Evolutionary conservation across 1,284 basidiomycete species (phyloP), one percentile per base, ranked within the genome.

Genomic region (Melampsora americana): DNA sequence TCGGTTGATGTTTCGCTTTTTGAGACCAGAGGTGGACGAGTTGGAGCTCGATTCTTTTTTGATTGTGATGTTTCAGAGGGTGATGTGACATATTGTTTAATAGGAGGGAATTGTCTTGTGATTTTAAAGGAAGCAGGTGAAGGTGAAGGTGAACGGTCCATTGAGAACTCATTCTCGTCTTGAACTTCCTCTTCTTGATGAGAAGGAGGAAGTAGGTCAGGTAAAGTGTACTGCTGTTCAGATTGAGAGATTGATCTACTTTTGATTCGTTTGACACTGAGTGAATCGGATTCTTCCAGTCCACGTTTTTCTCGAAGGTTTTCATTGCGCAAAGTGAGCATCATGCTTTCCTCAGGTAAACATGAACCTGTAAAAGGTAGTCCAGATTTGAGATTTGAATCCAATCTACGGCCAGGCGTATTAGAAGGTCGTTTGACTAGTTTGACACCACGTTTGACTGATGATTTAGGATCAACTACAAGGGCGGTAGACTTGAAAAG

Each of bases 361-460:
- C 12, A 11, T 32, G 14, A 23, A n/a, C 26, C 11, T 18, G n/a
- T 39, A 26, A 26, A 28, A 26, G 12, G 5, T 1, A 9, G 12
- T 59, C 20, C 28, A 35, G 30, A 20, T 18, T 35, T 59, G 23
- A 46, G 23, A 30, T 56, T 18, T 32, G 39, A 30, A 32, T 74
- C 65, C 14, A 65, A 42, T 53, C 72, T 48, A 59, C 72, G 50
- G n/a, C 72, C 72, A 1, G 72, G 72, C 28, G 72, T 74, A 44
- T 74, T 66, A 28, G 65, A 48, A 23, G 70, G 62, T 46, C 50
- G 46, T 65, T 42, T 73, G 30, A 44, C 14, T 5, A 48, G 20
- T 56, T 73, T 73, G 18, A 26, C n/a, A 56, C 56, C 16, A 30
- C 62, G 62, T 48, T 65, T 73, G 6, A 28, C 42, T 18, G 48